Base-by-base conservation (phyloP, 352 stramenopile genomes). In the Pythium sp. region DNA sequence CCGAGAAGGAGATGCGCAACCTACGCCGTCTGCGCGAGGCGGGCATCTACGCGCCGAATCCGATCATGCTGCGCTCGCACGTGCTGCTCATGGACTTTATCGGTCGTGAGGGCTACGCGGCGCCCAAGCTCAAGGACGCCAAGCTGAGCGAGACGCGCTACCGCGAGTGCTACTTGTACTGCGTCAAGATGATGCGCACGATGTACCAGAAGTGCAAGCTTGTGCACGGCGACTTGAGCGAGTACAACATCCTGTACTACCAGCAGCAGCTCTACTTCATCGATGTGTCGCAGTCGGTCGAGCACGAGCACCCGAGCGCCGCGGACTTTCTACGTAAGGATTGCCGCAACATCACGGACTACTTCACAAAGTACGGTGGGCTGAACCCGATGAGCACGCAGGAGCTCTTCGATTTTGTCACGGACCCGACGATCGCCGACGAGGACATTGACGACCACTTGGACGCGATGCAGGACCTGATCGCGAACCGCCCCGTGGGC, bases 191-290 rank as follows among this genome's bases (percentile, higher is more conserved):
- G 74, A 98, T 99, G 87, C 87, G 97, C 64, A 84, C 82, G n/a
- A 97, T 99, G 93, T 99, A 97, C 75, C 94, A 99, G 67, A 81
- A 81, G 47, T 99, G 97, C 72, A 92, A 93, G 64, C 87, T 99
- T 24, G 97, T 99, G 15, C 98, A 99, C 80, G 98, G 97, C 58
- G 97, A 99, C 82, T 83, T 99, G 62, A 98, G 87, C 74, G 97
- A 99, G 87, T 99, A 99, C 86, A 99, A 99, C 80, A 87, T 99
- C 38, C 78, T 99, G n/a, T 99, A 98, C 89, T 97, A 99, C 79
- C 84, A 98, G 68, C 91, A 87, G 59, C 79, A 96, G 69, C 81
- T 99, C 20, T 99, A 97, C 75, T 97, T 99, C 59, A 99, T 99
- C 77, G 98, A 99, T 75, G 97, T 99, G 15, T 98, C 90, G 12